Percentiles rank a stretch among this genome's conserved stretches.
Evolutionary conservation across 164 flowering plant species (phyloP).

Genomic region (Stephania japonica): DNA sequence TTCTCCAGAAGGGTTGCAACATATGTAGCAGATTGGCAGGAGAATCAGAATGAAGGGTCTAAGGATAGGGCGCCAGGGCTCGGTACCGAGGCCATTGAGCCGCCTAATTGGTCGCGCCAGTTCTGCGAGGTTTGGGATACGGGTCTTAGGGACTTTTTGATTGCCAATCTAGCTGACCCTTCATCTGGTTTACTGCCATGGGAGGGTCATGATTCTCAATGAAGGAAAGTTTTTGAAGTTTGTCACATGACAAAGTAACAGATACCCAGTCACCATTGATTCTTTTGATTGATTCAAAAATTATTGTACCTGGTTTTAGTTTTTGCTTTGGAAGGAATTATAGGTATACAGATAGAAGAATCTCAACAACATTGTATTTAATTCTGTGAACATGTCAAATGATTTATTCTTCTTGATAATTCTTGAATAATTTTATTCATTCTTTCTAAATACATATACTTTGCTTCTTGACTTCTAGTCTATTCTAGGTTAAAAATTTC

Average conservation of each 20-base stretch:
- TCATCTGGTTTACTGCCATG: slow-evolving; percentile 61
- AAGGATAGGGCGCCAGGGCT: slow-evolving; percentile 88
- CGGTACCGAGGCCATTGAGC: slow-evolving; percentile 85
- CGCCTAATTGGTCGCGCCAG: slow-evolving; percentile 60
- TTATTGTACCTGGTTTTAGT: not conserved
- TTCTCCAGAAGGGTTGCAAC: slow-evolving; percentile 80
- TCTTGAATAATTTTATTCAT: slow-evolving; percentile 1
- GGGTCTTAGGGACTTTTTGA: slow-evolving; percentile 63
- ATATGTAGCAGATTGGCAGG: slow-evolving; percentile 86
- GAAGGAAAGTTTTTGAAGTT: slow-evolving; percentile 2
- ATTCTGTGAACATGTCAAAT: not conserved
- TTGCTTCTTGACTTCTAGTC: no score
- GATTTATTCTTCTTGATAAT: slow-evolving; percentile 2
- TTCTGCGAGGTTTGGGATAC: slow-evolving; percentile 94
- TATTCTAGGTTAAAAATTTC: not conserved
- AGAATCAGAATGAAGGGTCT: slow-evolving; percentile 72
- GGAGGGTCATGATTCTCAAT: slow-evolving; percentile 36
- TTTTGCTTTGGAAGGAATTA: not conserved
- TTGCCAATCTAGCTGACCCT: slow-evolving; percentile 52
- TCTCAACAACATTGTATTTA: slow-evolving; percentile 4
- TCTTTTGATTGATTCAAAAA: slow-evolving; percentile 9
- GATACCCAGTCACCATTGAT: slow-evolving; percentile 3
- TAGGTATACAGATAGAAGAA: slow-evolving; percentile 4
- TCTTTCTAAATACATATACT: not conserved
- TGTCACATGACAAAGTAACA: not conserved